Conservation (phyloP, 2,329 filamentous ascomycete genomes). For the Aspergillus arachidicola region DNA sequence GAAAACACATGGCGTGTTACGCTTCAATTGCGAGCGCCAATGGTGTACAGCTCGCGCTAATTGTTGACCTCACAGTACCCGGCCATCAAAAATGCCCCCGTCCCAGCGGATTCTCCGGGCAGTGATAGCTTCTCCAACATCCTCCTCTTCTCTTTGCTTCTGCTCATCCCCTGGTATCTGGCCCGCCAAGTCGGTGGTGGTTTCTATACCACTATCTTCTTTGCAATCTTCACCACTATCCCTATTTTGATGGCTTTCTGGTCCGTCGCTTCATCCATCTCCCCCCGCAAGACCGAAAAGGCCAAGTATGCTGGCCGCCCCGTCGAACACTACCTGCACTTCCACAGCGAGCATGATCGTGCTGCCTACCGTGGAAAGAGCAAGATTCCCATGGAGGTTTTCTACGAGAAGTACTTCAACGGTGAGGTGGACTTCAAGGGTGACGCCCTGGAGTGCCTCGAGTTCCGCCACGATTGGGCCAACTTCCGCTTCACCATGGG, state of each 20-base stretch:
- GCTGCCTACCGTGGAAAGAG: constrained; percentile 52
- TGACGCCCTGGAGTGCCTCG: constrained; percentile 83
- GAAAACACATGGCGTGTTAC: not conserved
- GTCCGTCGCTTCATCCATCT: constrained; percentile 76
- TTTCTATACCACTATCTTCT: constrained; percentile 83
- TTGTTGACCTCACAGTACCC: constrained; percentile 63
- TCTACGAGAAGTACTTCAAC: constrained; percentile 97
- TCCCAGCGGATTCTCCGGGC: constrained; percentile 85
- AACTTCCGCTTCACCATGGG: constrained; percentile 87
- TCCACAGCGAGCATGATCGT: constrained; percentile 50
- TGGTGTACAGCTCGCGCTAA: not conserved
- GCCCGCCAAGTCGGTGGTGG: constrained; percentile 84
- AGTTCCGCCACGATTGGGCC: constrained; percentile 96
- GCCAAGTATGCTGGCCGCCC: constrained; percentile 81
- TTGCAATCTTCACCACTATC: constrained; percentile 74
- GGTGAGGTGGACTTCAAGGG: constrained; percentile 95
- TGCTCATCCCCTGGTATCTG: constrained; percentile 74
- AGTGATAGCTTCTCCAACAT: constrained; percentile 86
- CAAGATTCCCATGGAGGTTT: constrained; percentile 69
- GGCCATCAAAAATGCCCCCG: constrained; percentile 88
- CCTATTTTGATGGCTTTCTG: constrained; percentile 84
- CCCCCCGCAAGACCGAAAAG: constrained; percentile 91
- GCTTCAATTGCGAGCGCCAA: not conserved
- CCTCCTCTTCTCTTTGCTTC: constrained; percentile 70
- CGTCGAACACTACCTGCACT: constrained; percentile 77